Conservation (phyloP, 2,329 filamentous ascomycete species). For the Catunica adiposa region DNA sequence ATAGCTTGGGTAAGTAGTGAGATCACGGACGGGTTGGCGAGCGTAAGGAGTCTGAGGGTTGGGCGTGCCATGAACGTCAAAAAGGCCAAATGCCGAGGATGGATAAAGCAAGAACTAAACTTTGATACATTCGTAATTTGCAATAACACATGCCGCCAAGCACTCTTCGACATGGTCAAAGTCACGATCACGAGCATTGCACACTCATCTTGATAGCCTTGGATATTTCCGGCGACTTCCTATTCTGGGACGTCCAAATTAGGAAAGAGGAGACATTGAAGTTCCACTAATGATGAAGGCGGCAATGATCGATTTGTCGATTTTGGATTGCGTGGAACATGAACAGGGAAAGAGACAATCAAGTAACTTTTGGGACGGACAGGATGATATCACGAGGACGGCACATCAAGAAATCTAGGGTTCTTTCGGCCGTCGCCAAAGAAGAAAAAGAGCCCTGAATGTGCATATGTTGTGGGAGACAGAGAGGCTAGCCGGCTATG, state of each 20-base stretch:
- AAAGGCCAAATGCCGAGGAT: background rate
- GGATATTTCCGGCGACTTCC: background rate
- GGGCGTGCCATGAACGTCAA: background rate
- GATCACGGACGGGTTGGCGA: background rate
- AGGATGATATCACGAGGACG: too few species aligned
- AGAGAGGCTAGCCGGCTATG: background rate
- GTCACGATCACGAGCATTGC: too few species aligned
- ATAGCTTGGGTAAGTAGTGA: background rate
- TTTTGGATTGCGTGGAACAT: background rate
- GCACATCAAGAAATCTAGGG: background rate
- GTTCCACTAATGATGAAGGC: background rate
- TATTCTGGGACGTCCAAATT: background rate
- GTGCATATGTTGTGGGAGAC: background rate
- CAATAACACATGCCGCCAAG: background rate
- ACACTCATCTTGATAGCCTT: background rate
- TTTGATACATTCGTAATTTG: background rate
- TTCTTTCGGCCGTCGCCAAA: background rate
- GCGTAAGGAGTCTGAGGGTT: background rate
- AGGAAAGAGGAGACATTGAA: constrained; percentile 1
- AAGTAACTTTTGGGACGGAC: background rate
- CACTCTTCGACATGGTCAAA: background rate
- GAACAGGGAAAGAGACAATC: background rate
- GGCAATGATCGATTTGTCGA: background rate
- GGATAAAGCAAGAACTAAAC: background rate
- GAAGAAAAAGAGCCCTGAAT: too few species aligned